These are phyloP conservation scores for Aulographum hederae DNA, from an alignment of 2,329 filamentous ascomycete genomes.

Conservation along the genomic window DNA sequence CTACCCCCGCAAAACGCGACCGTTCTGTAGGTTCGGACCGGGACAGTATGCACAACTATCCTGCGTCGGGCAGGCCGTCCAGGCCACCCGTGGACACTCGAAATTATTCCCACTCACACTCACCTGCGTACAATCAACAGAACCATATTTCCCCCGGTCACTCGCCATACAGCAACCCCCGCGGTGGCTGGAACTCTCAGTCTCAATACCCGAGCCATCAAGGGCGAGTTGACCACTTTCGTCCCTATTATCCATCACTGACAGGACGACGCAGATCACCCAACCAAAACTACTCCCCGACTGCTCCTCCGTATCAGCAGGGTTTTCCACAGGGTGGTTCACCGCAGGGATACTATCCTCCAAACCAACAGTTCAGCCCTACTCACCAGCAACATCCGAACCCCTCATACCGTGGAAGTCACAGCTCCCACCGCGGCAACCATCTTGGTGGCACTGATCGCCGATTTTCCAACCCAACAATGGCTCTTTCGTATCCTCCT, in stretches of 20 bases:
- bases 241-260: not conserved
- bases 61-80: slow-evolving; percentile 18
- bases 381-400: slow-evolving; percentile 38
- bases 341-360: slow-evolving; percentile 36
- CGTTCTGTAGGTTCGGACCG: too few relatives aligned
- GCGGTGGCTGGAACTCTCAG: slow-evolving; percentile 34
- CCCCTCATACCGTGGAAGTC: slow-evolving; percentile 32
- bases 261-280: slow-evolving; percentile 16
- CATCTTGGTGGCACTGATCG: slow-evolving; percentile 31
- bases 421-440: slow-evolving; percentile 39
- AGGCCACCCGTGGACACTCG: slow-evolving; percentile 23
- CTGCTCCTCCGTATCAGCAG: slow-evolving; percentile 32
- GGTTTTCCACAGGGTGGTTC: slow-evolving; percentile 11
- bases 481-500: slow-evolving; percentile 26
- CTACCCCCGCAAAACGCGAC: too few relatives aligned
- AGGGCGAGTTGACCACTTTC: slow-evolving; percentile 23
- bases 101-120: slow-evolving; percentile 36
- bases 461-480: slow-evolving; percentile 18
- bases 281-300: slow-evolving; percentile 38
- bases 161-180: slow-evolving; percentile 38
- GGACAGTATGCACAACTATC: slow-evolving; percentile 11
- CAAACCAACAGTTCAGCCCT: slow-evolving; percentile 34
- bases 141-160: slow-evolving; percentile 43
- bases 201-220: slow-evolving; percentile 27
- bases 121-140: slow-evolving; percentile 38